A percentile compares a stretch with the other conserved stretches of the same genome.
Conservation (phyloP, 345 rosid genomes). For the Citrus sp. region DNA sequence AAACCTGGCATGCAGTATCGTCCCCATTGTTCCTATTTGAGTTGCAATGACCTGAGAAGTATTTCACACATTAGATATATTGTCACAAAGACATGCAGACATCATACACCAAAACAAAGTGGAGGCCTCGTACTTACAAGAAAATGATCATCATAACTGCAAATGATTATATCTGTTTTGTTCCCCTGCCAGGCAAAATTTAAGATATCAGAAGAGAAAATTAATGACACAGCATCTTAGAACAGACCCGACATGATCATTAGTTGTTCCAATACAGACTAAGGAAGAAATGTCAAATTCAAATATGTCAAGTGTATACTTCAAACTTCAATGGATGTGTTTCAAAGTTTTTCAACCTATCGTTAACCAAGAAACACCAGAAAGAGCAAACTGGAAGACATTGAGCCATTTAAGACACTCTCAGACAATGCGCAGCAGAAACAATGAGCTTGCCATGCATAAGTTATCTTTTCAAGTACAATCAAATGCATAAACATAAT, state of each 20-base stretch:
- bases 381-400: background rate
- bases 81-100: background rate
- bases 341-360: background rate
- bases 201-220: background rate
- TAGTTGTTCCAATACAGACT: background rate
- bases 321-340: background rate
- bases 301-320: background rate
- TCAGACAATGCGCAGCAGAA: background rate
- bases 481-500: background rate
- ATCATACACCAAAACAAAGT: background rate
- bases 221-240: background rate
- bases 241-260: background rate
- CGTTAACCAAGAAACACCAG: background rate
- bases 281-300: background rate
- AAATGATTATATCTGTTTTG: constrained; percentile 75
- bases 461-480: background rate
- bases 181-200: constrained; percentile 53
- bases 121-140: constrained; percentile 55
- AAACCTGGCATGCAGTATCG: constrained; percentile 80
- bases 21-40: constrained; percentile 89
- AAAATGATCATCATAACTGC: constrained; percentile 72
- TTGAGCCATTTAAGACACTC: background rate
- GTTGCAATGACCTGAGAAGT: constrained; percentile 72
- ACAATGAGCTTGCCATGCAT: background rate
- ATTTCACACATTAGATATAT: constrained; percentile 14